Conservation (phyloP, 2,329 filamentous ascomycete genomes). For the Trichophyton benhamiae region DNA sequence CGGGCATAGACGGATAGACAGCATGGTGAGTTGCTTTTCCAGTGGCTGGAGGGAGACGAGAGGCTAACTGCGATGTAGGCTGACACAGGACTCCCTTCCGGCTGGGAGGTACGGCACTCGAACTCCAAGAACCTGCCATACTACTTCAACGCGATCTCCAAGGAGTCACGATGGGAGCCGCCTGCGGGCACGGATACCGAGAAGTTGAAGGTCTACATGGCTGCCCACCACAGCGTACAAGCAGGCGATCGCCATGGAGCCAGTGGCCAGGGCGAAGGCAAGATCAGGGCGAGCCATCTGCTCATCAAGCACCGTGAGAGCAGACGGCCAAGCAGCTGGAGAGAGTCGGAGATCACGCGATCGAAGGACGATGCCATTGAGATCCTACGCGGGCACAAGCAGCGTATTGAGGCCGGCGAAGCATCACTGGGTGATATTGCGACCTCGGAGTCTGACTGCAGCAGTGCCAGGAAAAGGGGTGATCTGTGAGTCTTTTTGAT, state of each 20-base stretch:
- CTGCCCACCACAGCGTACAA: conserved; percentile 59
- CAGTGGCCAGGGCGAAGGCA: conserved; percentile 48
- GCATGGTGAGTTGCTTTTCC: background rate
- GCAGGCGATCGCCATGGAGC: conserved; percentile 21
- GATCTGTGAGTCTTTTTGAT: conserved; percentile 54
- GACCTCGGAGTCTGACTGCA: conserved; percentile 83
- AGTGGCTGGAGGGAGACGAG: background rate
- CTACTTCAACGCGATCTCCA: conserved; percentile 84
- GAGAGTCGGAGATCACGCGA: conserved; percentile 77
- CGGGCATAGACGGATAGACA: background rate
- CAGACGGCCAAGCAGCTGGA: conserved; percentile 83
- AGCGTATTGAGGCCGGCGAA: conserved; percentile 59
- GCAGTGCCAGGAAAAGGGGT: conserved; percentile 83
- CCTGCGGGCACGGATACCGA: conserved; percentile 79
- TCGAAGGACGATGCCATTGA: conserved; percentile 72
- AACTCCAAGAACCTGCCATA: conserved; percentile 98
- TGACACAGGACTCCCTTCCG: conserved; percentile 60
- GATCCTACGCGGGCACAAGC: conserved; percentile 64
- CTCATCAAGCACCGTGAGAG: conserved; percentile 88
- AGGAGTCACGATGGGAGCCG: conserved; percentile 91
- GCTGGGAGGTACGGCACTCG: conserved; percentile 94
- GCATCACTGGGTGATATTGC: conserved; percentile 69
- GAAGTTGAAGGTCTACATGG: conserved; percentile 90
- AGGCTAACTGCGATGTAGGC: background rate
- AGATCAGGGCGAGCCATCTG: conserved; percentile 86